Conservation (phyloP, 495 filamentous ascomycete genomes). For the Lineolata rhizophorae region DNA sequence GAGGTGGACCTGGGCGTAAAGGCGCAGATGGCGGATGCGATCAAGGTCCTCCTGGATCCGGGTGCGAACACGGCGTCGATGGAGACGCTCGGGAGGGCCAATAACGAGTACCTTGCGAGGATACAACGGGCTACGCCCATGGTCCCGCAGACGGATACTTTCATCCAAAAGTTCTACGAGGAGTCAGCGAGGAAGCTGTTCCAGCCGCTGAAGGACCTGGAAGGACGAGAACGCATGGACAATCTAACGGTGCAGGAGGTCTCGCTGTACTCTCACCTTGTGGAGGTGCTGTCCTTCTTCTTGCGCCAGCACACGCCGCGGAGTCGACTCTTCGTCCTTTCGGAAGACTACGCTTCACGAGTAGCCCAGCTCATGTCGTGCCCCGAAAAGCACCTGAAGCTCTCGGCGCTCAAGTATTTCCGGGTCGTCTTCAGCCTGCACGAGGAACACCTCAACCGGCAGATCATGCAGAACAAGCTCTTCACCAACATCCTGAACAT, state of each 20-base stretch:
- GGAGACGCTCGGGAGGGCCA: slow-evolving; percentile 44
- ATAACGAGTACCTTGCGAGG: slow-evolving; percentile 47
- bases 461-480: slow-evolving; percentile 63
- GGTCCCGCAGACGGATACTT: slow-evolving; percentile 63
- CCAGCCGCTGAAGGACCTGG: slow-evolving; percentile 62
- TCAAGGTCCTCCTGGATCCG: slow-evolving; percentile 88
- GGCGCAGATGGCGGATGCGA: slow-evolving; percentile 84
- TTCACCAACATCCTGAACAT: slow-evolving; percentile 80
- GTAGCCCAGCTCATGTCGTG: slow-evolving; percentile 67
- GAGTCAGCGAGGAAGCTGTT: slow-evolving; percentile 73
- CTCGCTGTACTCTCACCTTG: slow-evolving; percentile 68
- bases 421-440: slow-evolving; percentile 66
- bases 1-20: slow-evolving; percentile 90
- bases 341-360: slow-evolving; percentile 53
- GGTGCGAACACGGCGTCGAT: slow-evolving; percentile 25
- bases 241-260: slow-evolving; percentile 57
- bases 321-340: slow-evolving; percentile 72
- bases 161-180: slow-evolving; percentile 79
- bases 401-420: slow-evolving; percentile 88
- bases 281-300: slow-evolving; percentile 90
- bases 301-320: slow-evolving; percentile 71
- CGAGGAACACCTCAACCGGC: slow-evolving; percentile 80
- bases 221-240: slow-evolving; percentile 35
- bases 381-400: slow-evolving; percentile 82
- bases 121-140: slow-evolving; percentile 23